Conservation (phyloP, 2,329 filamentous ascomycete genomes). For the Ceratocystis cubensis region DNA sequence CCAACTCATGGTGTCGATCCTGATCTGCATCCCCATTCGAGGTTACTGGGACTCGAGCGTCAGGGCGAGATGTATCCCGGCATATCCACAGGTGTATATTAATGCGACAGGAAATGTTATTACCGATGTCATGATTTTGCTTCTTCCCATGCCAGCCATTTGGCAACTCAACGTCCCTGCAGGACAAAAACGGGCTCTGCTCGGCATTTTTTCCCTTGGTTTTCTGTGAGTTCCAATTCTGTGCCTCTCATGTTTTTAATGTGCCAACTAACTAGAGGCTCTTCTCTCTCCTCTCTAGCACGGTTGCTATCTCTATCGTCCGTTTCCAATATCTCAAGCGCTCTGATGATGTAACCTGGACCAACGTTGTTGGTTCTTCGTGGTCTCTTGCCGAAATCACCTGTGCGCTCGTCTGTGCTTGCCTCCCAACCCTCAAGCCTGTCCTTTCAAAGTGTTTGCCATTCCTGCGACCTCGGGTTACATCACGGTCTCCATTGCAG, state of each 20-base stretch:
- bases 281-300: constrained; percentile 13
- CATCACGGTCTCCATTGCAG: background rate
- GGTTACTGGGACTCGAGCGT: constrained; percentile 25
- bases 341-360: constrained; percentile 23
- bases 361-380: constrained; percentile 24
- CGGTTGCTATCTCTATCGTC: constrained; percentile 24
- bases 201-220: constrained; percentile 26
- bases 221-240: constrained; percentile 24
- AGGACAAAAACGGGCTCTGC: constrained; percentile 24
- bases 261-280: background rate
- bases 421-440: constrained; percentile 24
- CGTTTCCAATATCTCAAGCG: constrained; percentile 23
- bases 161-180: constrained; percentile 23
- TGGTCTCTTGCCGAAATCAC: constrained; percentile 25
- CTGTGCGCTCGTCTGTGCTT: constrained; percentile 23
- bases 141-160: constrained; percentile 25
- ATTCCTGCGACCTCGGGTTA: constrained; percentile 18
- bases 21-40: constrained; percentile 25
- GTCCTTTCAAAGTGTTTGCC: constrained; percentile 25
- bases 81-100: constrained; percentile 24
- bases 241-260: too few species aligned
- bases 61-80: constrained; percentile 23
- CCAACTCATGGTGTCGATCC: constrained; percentile 25
- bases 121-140: constrained; percentile 25
- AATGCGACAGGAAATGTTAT: constrained; percentile 26